These are phyloP conservation scores for Pyrenochaeta sp. DNA, from an alignment of 2,329 filamentous ascomycete genomes.

Conservation along the genomic window DNA sequence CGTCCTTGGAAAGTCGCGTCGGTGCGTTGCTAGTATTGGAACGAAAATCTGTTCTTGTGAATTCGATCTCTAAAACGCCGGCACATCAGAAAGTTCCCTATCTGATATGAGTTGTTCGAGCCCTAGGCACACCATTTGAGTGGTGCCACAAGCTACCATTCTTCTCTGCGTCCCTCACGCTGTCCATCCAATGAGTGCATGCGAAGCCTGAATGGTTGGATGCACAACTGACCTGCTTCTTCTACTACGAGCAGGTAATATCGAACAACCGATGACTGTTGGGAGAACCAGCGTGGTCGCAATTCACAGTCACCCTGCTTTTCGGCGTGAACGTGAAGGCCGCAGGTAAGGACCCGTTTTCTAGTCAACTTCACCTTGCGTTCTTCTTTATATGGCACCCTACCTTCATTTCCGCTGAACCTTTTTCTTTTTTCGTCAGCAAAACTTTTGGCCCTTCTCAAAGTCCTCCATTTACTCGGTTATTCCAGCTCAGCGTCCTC, in stretches of 20 bases:
- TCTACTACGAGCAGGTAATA: not conserved
- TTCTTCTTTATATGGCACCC: constrained; percentile 6
- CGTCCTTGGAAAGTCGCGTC: too few relatives aligned
- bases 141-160: too few relatives aligned
- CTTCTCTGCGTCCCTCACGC: too few relatives aligned
- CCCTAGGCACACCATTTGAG: too few relatives aligned
- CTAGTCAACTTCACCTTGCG: constrained; percentile 14
- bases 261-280: not conserved
- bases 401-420: not conserved
- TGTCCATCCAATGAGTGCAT: not conserved
- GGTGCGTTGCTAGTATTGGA: too few relatives aligned
- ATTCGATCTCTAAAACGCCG: too few relatives aligned
- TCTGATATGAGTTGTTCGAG: too few relatives aligned
- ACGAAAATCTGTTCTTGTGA: too few relatives aligned
- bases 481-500: too few relatives aligned
- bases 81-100: too few relatives aligned
- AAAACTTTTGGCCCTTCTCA: not conserved
- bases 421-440: not conserved
- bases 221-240: not conserved
- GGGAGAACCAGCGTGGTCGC: not conserved
- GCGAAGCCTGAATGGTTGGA: not conserved
- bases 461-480: not conserved
- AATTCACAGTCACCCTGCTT: constrained; percentile 6
- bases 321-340: constrained; percentile 4
- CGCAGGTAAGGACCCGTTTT: not conserved